Percentiles rank a stretch among this genome's conserved stretches.
These are phyloP conservation scores for Leishmania amazonensis DNA, from an alignment of 208 protist species.

Conservation along the genomic window DNA sequence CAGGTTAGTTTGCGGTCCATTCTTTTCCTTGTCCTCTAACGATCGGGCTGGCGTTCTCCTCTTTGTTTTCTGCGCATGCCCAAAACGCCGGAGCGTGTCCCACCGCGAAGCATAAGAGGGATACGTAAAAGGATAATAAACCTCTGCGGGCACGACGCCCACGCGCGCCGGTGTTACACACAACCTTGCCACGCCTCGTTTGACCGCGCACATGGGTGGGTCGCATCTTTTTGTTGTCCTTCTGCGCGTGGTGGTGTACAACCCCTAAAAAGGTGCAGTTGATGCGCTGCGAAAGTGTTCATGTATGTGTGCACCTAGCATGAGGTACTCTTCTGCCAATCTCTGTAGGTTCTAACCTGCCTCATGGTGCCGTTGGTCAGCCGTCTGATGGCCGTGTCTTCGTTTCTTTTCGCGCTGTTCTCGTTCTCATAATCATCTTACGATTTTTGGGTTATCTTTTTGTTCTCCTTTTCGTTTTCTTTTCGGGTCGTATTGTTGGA, in stretches of 20 bases:
- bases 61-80: background rate
- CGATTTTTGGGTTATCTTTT: conserved; percentile 1
- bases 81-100: background rate
- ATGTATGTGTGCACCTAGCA: background rate
- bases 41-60: background rate
- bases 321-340: background rate
- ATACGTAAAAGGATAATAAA: background rate
- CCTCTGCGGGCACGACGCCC: background rate
- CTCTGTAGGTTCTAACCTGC: background rate
- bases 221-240: background rate
- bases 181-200: background rate
- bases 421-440: background rate
- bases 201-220: background rate
- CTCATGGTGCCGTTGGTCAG: background rate
- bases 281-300: background rate
- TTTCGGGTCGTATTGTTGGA: background rate
- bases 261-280: background rate
- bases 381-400: background rate
- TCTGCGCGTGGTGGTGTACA: background rate
- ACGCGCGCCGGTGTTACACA: background rate
- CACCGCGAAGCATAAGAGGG: background rate
- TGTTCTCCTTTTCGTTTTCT: background rate
- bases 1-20: background rate
- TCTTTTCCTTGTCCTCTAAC: background rate
- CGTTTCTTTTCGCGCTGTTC: background rate